phyloP scores from a whole-genome alignment of 1,284 basidiomycete species.

The Ganoderma meredithae region DNA sequence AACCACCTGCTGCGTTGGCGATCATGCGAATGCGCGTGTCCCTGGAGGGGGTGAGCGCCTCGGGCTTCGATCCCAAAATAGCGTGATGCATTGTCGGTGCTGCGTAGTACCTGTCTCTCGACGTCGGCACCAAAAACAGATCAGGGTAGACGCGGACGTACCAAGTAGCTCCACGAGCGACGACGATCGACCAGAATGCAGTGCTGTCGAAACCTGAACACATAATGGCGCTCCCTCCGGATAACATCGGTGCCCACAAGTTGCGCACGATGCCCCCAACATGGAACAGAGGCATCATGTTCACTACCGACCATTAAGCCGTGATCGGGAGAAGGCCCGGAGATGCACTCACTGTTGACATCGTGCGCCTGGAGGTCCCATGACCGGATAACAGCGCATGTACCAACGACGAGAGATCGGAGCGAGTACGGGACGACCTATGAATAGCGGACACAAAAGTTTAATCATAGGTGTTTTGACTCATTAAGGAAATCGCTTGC shows the following conservation, averaged over 20 bases:
- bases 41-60: slow-evolving; percentile 40
- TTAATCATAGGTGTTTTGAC: background rate
- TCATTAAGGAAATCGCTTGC: slow-evolving; percentile 12
- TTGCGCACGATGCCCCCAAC: slow-evolving; percentile 72
- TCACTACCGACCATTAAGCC: slow-evolving; percentile 41
- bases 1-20: slow-evolving; percentile 55
- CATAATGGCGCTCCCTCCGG: slow-evolving; percentile 66
- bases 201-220: slow-evolving; percentile 64
- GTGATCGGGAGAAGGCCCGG: background rate
- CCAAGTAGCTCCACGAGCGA: slow-evolving; percentile 57
- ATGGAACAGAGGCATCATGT: slow-evolving; percentile 78
- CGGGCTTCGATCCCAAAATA: slow-evolving; percentile 49
- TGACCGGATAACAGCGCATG: slow-evolving; percentile 61
- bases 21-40: slow-evolving; percentile 53
- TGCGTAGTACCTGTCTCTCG: slow-evolving; percentile 50
- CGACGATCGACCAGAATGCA: slow-evolving; percentile 65
- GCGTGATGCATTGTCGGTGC: slow-evolving; percentile 57
- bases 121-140: slow-evolving; percentile 3
- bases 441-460: slow-evolving; percentile 1
- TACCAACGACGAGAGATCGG: slow-evolving; percentile 64
- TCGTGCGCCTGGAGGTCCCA: slow-evolving; percentile 59
- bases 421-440: slow-evolving; percentile 67
- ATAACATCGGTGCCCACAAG: slow-evolving; percentile 64
- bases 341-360: slow-evolving; percentile 49
- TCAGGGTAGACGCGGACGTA: slow-evolving; percentile 34